Percentiles rank a stretch among this genome's conserved stretches.
These are phyloP conservation scores for Phylloporus sp. DNA, from an alignment of 1,284 basidiomycete species.

Conservation along the genomic window DNA sequence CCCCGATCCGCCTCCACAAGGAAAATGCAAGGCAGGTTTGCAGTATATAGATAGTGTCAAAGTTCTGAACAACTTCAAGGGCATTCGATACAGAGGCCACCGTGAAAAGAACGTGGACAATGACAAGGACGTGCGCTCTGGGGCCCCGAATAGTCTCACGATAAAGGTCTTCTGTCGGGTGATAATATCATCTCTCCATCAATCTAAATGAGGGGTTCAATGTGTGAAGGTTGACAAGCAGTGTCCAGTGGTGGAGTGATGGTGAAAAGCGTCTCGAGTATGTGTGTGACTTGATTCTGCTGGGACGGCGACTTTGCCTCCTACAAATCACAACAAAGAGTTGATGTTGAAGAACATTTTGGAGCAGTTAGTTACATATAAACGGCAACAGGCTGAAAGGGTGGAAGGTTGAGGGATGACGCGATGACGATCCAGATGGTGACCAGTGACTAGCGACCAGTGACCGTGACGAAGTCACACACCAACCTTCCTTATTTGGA, in stretches of 20 bases:
- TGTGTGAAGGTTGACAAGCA: constrained; percentile 83
- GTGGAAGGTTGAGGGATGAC: no score
- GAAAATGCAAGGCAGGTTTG: constrained; percentile 82
- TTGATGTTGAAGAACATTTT: constrained; percentile 67
- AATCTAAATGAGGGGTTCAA: constrained; percentile 76
- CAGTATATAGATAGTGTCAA: constrained; percentile 77
- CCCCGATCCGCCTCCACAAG: constrained; percentile 56
- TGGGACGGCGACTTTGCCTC: constrained; percentile 30
- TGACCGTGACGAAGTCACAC: no score
- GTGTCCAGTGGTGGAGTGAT: constrained; percentile 81
- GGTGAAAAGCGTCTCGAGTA: constrained; percentile 75
- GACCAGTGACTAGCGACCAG: no score
- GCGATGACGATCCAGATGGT: no score
- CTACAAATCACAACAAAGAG: constrained; percentile 59
- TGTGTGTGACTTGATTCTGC: constrained; percentile 56
- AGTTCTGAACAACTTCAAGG: constrained; percentile 71
- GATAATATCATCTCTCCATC: constrained; percentile 76
- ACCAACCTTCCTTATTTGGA: no score
- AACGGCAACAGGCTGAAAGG: background rate
- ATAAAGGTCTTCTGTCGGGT: constrained; percentile 76
- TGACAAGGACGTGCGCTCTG: constrained; percentile 73
- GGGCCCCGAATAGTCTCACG: constrained; percentile 80
- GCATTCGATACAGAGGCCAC: constrained; percentile 68
- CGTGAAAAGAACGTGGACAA: constrained; percentile 63
- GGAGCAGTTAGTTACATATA: constrained; percentile 59